Percentiles rank a stretch among this genome's conserved stretches.
Evolutionary conservation across 257 asterid genomes (phyloP).

Genomic region (Parsonsia alboflavescens): DNA sequence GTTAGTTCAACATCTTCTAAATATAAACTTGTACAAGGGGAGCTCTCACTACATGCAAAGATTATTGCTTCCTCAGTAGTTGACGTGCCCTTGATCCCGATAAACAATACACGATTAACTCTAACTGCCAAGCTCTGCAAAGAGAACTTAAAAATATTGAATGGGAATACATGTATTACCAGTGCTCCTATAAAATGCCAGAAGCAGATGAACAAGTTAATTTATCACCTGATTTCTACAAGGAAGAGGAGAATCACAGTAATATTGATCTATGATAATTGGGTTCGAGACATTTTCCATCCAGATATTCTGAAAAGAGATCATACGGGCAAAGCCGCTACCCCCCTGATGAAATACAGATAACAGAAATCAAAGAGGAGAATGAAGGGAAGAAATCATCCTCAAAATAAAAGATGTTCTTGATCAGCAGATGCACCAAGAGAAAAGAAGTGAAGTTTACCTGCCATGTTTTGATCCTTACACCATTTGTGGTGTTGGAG

Average conservation of each 20-base stretch:
- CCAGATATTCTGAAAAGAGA: slow-evolving; percentile 50
- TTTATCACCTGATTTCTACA: slow-evolving; percentile 69
- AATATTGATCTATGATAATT: slow-evolving; percentile 74
- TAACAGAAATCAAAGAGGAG: neutral
- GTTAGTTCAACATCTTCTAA: slow-evolving; percentile 50
- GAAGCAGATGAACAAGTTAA: neutral
- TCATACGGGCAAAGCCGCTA: slow-evolving; percentile 61
- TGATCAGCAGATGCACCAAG: neutral
- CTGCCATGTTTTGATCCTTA: slow-evolving; percentile 96
- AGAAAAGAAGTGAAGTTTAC: slow-evolving; percentile 25
- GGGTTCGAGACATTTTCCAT: slow-evolving; percentile 89
- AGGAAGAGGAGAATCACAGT: slow-evolving; percentile 55
- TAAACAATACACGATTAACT: slow-evolving; percentile 37
- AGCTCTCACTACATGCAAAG: slow-evolving; percentile 66
- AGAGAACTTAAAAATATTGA: neutral
- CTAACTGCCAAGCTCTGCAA: slow-evolving; percentile 62
- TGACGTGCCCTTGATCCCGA: slow-evolving; percentile 59
- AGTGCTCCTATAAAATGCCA: no score
- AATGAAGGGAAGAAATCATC: neutral
- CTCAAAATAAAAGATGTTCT: neutral
- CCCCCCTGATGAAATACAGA: slow-evolving; percentile 59
- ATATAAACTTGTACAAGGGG: slow-evolving; percentile 51
- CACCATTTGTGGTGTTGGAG: slow-evolving; percentile 55
- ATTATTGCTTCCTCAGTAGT: slow-evolving; percentile 56
- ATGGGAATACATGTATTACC: no score